Base-by-base conservation (phyloP, 2,329 filamentous ascomycete species). In the Pseudogymnoascus sp. region DNA sequence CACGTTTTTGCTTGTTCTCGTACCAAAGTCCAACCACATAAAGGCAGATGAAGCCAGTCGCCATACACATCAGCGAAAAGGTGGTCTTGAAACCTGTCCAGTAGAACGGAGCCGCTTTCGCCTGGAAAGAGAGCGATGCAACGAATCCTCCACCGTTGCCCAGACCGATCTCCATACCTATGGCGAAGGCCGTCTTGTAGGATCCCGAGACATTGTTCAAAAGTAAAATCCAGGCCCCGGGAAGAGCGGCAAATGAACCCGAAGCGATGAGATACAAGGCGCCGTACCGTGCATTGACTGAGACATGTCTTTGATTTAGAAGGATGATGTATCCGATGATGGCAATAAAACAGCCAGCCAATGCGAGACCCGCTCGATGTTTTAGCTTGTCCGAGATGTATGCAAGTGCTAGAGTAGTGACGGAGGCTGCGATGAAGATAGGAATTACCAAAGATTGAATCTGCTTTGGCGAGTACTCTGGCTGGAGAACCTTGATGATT, bases 151-250 rank as follows among this genome's bases (percentile, higher is more conserved):
- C 60, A 26, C 60, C 35, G 35, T 61, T 61, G 4, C 44, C 44
- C 23, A 50, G 23, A 4, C 44, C 44, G 3, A 50, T 50, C 40
- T 67, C 75, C 2, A 77, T 62, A 13, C 70, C 72, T 17, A 70
- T 67, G 31, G 74, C 71, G 63, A 76, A 78, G 5, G 76, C 77
- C 0, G 75, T 77, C 19, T 35, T 65, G 63, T 78, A 78, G 63
- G 80, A 78, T 0, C 81, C 82, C 0, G 78, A 77, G 0, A 83
- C 70, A 64, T 84, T 83, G 72, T 82, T 82, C 9, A 77, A 73
- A 3, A 82, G 77, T 80, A 80, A 82, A 2, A 74, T 77, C n/a
- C 83, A 68, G 0, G 71, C 65, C 50, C 75, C 71, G 2, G 75
- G 74, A 4, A 71, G 70, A 21, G 66, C 65, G 15, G 71, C 69